phyloP scores from a whole-genome alignment of 202 grass and related monocot species.

The Elaeis oleifera region DNA sequence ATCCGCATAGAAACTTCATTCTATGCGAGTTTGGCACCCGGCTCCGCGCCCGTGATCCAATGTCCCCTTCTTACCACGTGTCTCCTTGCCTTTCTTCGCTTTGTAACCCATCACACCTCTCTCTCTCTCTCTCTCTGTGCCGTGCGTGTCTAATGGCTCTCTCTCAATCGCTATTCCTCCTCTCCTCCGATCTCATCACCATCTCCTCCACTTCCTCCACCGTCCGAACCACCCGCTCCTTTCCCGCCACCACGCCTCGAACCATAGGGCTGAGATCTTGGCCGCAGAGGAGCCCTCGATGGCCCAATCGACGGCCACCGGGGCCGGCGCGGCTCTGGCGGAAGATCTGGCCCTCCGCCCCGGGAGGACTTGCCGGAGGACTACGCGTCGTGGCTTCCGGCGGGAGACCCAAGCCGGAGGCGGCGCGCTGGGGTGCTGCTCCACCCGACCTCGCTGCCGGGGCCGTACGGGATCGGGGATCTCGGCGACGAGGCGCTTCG shows the following conservation, averaged over 20 bases:
- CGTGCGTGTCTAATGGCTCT: neutral
- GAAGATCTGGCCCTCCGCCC: constrained; percentile 20
- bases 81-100: neutral
- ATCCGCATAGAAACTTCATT: no score
- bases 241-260: neutral
- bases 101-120: no score
- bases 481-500: constrained; percentile 53
- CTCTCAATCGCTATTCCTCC: neutral
- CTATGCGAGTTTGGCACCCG: no score
- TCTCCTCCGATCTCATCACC: neutral
- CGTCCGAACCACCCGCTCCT: neutral
- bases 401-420: constrained; percentile 34
- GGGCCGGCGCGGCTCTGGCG: neutral
- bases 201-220: neutral
- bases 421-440: constrained; percentile 64
- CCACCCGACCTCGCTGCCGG: constrained; percentile 67
- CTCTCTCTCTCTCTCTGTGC: no score
- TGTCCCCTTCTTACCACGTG: no score
- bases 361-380: constrained; percentile 62
- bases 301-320: constrained; percentile 10
- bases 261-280: neutral
- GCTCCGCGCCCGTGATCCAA: no score
- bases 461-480: constrained; percentile 72
- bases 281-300: neutral
- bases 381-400: constrained; percentile 53